Base-by-base conservation (phyloP, 1,284 basidiomycete genomes). In the Ganoderma sinense region DNA sequence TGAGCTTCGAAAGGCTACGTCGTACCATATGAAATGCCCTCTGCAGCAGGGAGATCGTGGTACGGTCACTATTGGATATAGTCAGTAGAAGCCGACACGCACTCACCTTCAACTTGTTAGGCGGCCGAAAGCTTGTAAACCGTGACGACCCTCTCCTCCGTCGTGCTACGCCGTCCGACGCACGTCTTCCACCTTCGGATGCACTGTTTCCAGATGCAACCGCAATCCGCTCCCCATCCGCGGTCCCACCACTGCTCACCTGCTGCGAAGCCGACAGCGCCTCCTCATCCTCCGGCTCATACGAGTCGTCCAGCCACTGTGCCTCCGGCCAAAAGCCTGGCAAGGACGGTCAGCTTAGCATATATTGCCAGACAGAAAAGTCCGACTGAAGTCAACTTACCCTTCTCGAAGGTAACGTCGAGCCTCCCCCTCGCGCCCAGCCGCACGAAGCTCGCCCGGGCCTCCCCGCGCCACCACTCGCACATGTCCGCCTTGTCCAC, bases 401-500 rank as follows among this genome's bases (percentile, higher is more conserved):
- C 11, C 33, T 58, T 58, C 56, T 58, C 56, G 33, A 58, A 58
- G 10, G 16, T 39, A 20, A 39, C 31, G 11, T 14, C n/a, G 48
- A 56, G 18, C 55, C 55, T 56, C 16, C 55, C 55, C 29, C 55
- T 13, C 55, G 55, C 55, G 8, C 31, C 13, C 23, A 53, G 51
- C 51, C 51, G 26, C 33, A 8, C 31, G 10, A 58, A 58, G 20
- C 56, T 39, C 56, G 31, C 33, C 20, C 16, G n/a, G 20, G 56
- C 56, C 33, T n/a, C 56, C 33, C 11, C 56, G 18, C 56, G 56
- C 56, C 56, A 58, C 56, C 56, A 58, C 16, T 39, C 56, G 18
- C 11, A 20, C 56, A n/a, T 58, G 16, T 20, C 56, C 33, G 29
- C 31, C 56, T 23, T 36, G 18, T 58, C 56, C 14, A 58, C 56